Percentiles rank a stretch among this genome's conserved stretches.
phyloP scores from a whole-genome alignment of 106 monocot genomes.

The Acorus gramineus region DNA sequence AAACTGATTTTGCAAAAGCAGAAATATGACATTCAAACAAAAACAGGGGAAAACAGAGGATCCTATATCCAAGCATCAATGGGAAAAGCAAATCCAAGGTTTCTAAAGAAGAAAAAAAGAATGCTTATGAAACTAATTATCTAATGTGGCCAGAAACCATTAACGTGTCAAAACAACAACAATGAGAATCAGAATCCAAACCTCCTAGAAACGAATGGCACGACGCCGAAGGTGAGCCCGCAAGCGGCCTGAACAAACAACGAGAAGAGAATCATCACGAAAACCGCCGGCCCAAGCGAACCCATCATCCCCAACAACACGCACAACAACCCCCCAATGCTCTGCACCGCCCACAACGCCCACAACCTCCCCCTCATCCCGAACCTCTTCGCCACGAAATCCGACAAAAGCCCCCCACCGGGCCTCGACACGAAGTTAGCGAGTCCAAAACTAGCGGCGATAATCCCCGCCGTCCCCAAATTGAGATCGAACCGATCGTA shows the following conservation, averaged over 20 bases:
- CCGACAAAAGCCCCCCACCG: slow-evolving; percentile 63
- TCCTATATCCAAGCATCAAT: no score
- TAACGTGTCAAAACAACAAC: background rate
- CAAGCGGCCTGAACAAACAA: slow-evolving; percentile 80
- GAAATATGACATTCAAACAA: no score
- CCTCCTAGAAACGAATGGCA: slow-evolving; percentile 82
- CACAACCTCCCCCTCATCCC: slow-evolving; percentile 94
- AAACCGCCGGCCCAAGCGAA: slow-evolving; percentile 27
- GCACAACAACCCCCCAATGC: slow-evolving; percentile 58
- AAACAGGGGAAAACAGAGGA: no score
- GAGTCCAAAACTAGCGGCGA: slow-evolving; percentile 83
- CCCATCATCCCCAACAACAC: slow-evolving; percentile 36
- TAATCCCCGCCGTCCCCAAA: slow-evolving; percentile 47
- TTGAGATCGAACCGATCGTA: slow-evolving; percentile 74
- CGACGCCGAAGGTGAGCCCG: slow-evolving; percentile 74
- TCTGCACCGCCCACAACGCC: slow-evolving; percentile 73
- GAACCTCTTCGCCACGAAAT: slow-evolving; percentile 26
- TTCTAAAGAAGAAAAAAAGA: no score
- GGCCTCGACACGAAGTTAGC: slow-evolving; percentile 72
- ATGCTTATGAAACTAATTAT: no score
- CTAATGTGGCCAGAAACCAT: no score
- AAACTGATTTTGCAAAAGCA: no score
- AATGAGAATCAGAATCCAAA: slow-evolving; percentile 3
- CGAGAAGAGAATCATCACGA: slow-evolving; percentile 77
- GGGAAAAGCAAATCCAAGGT: no score